Base-by-base conservation (phyloP, 2,329 filamentous ascomycete genomes). In the Rhynchosporium graminicola region DNA sequence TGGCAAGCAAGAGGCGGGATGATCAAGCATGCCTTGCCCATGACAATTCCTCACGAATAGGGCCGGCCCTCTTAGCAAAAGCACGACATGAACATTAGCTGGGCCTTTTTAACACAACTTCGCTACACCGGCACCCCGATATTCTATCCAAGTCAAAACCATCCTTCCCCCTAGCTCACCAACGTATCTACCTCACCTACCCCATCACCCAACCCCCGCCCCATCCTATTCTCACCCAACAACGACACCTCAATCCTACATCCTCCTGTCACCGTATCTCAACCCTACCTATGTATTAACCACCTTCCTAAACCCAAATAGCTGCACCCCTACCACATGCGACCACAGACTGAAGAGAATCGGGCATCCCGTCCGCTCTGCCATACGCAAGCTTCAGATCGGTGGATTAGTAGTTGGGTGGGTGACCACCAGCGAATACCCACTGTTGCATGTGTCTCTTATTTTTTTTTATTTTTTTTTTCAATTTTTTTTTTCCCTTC, bases 401-500 rank as follows among this genome's bases (percentile, higher is more conserved):
- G 50, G 50, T 52, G 33, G 50, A 52, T 52, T 52, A 52, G 50
- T 52, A 52, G 50, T 52, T 52, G 50, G 50, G 50, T 51, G 50
- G 50, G 50, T 52, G 50, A 52, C 50, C 50, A 52, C 50, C 50
- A 52, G 50, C 50, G 50, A 52, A 52, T 52, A 40, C 33, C 50
- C 50, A 52, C 50, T 52, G 50, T 52, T 40, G 50, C 33, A 52
- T 52, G 50, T 36, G 31, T 6, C 8, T 4, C 20, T 10, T 26
- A 1, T 47, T 13, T 13, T 40, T 40, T 10, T 3, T 40, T 40
- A 26, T 28, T 10, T 26, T 52, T 10, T 26, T 52, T 28, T 52
- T 28, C 20, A 36, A 20, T 20, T 20, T 20, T 20, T 1, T 20
- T 20, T 20, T 1, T 1, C 20, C 20, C 20, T 20, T 20, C 20